Evolutionary conservation across 2,329 filamentous ascomycete species (phyloP), one percentile per base, ranked within the genome.

Genomic region (Cadophora sp.): DNA sequence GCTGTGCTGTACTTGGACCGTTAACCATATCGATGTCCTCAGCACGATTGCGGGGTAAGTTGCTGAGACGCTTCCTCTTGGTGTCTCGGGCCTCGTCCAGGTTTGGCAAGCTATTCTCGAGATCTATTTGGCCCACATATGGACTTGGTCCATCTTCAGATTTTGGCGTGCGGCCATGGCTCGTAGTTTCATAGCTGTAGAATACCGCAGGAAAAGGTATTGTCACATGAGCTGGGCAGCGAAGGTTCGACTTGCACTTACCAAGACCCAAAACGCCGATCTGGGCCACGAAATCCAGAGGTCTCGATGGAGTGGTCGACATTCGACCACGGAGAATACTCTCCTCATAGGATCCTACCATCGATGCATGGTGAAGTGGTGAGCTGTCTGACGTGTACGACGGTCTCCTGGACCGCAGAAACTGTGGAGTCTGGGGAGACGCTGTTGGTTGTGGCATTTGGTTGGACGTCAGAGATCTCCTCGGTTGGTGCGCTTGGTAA

Each of bases 331-430:
- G 89, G 1, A 99, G 82, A 68, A 99, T 97, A 33, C 94, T 97
- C 80, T 99, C 96, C 79, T 99, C 96, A 73, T 97, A 99, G 1
- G 95, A 97, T 1, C 96, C 96, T 1, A 98, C 95, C 91, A 99
- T 96, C 3, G 94, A 94, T 9, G 95, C 94, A 79, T 96, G 93
- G 65, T 95, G 92, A 33, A 96, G 82, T 4, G 93, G 90, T 2
- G 93, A 93, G 2, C 84, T 81, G 55, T 97, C 94, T 0, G 90
- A 89, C 18, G 87, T 85, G 55, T 92, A 82, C 0, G 94, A 97
- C 0, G 90, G 89, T 9, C 87, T 82, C 51, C 93, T 85, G 2
- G 87, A 82, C 3, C 85, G 83, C 9, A 85, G 74, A 53, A 84
- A 79, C 0, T 80, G 79, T 1, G 85, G 83, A 5, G 83, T 83